phyloP scores from a whole-genome alignment of 495 filamentous ascomycete genomes.

The Lophium mytilinum region DNA sequence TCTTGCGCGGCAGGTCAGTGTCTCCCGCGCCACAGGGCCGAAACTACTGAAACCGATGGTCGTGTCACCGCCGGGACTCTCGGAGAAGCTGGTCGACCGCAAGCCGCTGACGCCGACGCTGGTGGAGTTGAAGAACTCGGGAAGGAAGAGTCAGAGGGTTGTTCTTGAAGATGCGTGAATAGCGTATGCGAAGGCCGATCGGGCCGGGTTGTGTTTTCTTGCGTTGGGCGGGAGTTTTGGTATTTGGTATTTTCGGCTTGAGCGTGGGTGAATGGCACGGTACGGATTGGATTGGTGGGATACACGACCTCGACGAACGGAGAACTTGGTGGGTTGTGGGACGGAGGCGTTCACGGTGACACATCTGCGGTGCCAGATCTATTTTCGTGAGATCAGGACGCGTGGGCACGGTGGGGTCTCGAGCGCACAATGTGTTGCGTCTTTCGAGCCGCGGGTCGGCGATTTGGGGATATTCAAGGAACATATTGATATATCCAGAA shows the following conservation, averaged over 20 bases:
- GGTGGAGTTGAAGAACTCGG: constrained; percentile 20
- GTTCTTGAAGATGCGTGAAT: constrained; percentile 21
- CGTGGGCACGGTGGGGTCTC: background rate
- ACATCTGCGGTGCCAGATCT: constrained; percentile 11
- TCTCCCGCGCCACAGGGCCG: constrained; percentile 7
- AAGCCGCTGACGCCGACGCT: constrained; percentile 21
- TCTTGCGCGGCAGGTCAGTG: constrained; percentile 17
- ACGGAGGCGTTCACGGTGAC: background rate
- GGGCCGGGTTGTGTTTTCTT: too few relatives aligned
- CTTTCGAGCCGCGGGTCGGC: background rate
- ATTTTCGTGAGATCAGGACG: background rate
- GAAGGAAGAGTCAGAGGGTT: constrained; percentile 20
- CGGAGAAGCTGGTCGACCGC: constrained; percentile 17
- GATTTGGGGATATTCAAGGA: background rate
- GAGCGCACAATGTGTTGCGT: background rate
- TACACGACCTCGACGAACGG: background rate
- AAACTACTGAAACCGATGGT: constrained; percentile 10
- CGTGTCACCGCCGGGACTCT: background rate
- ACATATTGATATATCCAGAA: too few relatives aligned
- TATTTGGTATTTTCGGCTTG: background rate
- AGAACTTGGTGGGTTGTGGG: too few relatives aligned
- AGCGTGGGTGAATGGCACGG: background rate
- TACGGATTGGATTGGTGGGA: background rate
- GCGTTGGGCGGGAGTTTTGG: too few relatives aligned
- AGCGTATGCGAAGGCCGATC: too few relatives aligned